Evolutionary conservation across 1,284 basidiomycete species (phyloP).

Genomic region (Ustilago trichophora): DNA sequence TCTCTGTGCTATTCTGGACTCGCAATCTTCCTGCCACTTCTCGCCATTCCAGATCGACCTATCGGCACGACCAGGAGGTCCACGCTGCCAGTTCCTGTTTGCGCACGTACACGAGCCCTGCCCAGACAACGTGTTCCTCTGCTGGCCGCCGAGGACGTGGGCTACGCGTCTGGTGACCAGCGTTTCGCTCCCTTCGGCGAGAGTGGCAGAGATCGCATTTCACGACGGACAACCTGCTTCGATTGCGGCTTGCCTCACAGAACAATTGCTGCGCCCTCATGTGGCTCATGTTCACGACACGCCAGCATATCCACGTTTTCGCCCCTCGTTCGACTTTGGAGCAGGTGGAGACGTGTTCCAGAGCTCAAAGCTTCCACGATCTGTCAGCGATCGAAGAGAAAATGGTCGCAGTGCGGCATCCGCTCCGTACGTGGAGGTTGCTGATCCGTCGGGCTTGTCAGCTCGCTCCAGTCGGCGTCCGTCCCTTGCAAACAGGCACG

Average conservation of each 20-base stretch:
- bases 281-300: conserved; percentile 1
- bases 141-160: conserved; percentile 35
- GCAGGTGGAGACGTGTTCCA: background rate
- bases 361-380: background rate
- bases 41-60: conserved; percentile 27
- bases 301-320: conserved; percentile 8
- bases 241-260: conserved; percentile 23
- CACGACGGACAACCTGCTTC: conserved; percentile 7
- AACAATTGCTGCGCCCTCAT: conserved; percentile 25
- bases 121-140: conserved; percentile 23
- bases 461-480: no score
- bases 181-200: conserved; percentile 20
- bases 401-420: background rate
- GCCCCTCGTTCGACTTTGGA: conserved; percentile 27
- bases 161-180: conserved; percentile 12
- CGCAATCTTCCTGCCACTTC: conserved; percentile 31
- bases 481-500: no score
- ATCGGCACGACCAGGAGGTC: conserved; percentile 11
- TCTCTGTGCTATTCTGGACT: conserved; percentile 30
- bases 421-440: conserved; percentile 6
- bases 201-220: conserved; percentile 15
- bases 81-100: conserved; percentile 37
- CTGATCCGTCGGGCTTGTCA: conserved; percentile 1
- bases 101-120: conserved; percentile 38
- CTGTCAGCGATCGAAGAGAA: background rate